Percentiles rank a stretch among this genome's conserved stretches.
These are phyloP conservation scores for Bruguiera sexangula DNA, from an alignment of 345 rosid genomes.

Conservation along the genomic window DNA sequence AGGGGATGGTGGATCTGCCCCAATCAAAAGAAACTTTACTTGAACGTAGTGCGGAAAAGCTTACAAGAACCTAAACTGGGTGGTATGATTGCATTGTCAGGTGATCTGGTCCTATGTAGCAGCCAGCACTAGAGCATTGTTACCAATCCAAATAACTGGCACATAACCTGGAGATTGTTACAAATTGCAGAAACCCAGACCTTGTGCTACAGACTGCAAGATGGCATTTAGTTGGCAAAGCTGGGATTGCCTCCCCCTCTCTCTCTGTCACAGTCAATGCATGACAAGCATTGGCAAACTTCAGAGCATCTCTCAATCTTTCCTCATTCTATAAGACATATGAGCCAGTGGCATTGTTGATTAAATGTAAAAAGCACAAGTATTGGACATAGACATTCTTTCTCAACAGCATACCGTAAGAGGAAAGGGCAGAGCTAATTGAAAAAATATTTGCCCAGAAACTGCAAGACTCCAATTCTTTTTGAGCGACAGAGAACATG, in stretches of 20 bases:
- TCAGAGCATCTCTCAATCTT: no score
- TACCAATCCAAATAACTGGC: conserved; percentile 7
- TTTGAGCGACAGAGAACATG: no score
- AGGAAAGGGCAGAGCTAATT: no score
- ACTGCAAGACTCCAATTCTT: no score
- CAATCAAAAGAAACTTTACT: no score
- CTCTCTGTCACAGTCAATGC: conserved; percentile 84
- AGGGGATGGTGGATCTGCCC: no score
- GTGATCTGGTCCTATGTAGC: not conserved
- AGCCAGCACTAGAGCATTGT: not conserved
- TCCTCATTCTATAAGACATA: conserved; percentile 40
- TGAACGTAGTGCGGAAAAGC: no score
- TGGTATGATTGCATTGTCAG: not conserved
- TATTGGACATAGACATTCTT: no score
- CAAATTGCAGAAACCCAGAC: not conserved
- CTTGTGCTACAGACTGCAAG: conserved; percentile 39
- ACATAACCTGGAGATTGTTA: not conserved
- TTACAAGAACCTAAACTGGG: no score
- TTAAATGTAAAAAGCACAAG: no score
- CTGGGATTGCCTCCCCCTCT: conserved; percentile 76
- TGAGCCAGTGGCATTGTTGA: conserved; percentile 33
- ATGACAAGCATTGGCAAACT: conserved; percentile 58
- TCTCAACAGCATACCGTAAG: no score
- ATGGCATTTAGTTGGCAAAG: conserved; percentile 66
- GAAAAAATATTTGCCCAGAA: no score